Conservation (phyloP, 306 rosid genomes). For the Betula pendula region DNA sequence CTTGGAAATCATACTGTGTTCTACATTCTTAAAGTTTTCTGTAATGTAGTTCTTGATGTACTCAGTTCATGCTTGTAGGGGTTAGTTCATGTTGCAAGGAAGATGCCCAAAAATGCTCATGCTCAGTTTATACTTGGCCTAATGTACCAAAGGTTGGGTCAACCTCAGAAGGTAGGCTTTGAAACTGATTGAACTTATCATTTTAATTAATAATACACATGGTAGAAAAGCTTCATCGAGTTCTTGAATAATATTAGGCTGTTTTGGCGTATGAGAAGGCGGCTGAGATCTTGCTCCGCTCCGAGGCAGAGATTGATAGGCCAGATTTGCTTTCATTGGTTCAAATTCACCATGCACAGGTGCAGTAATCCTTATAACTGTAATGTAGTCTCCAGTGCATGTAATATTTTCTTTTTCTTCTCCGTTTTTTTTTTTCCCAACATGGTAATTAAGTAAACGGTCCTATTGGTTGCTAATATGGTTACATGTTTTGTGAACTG, state of each 20-base stretch:
- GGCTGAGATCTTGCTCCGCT: conserved; percentile 71
- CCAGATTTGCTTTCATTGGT: conserved; percentile 82
- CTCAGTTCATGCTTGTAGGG: conserved; percentile 60
- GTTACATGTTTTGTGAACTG: conserved; percentile 45
- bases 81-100: conserved; percentile 91
- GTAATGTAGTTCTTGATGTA: conserved; percentile 4
- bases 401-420: neutral
- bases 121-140: conserved; percentile 94
- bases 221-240: conserved; percentile 18
- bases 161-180: conserved; percentile 74
- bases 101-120: conserved; percentile 98
- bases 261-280: conserved; percentile 83
- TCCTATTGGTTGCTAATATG: conserved; percentile 26
- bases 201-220: conserved; percentile 7
- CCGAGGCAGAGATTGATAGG: conserved; percentile 76
- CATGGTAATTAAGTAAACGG: conserved; percentile 3
- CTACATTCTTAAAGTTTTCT: neutral
- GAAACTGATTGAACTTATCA: neutral
- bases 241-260: conserved; percentile 53
- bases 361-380: conserved; percentile 29
- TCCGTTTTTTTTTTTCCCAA: neutral
- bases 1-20: neutral
- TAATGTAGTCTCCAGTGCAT: neutral
- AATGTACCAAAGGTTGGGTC: conserved; percentile 94
- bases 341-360: conserved; percentile 99